These are phyloP conservation scores for Auriscalpium vulgare DNA, from an alignment of 768 basidiomycete species.

Conservation along the genomic window DNA sequence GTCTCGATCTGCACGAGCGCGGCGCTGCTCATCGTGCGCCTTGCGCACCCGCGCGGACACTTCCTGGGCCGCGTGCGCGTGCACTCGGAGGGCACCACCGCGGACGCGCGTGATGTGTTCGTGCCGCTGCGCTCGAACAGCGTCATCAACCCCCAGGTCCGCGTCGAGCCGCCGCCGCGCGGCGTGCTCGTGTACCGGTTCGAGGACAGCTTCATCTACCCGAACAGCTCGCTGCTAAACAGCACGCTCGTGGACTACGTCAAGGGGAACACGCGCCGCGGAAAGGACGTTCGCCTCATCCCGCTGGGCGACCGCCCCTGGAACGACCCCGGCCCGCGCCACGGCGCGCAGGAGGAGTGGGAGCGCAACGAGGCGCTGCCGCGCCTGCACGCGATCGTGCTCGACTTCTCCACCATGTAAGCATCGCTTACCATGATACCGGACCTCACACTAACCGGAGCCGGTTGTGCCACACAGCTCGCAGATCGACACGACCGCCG, in stretches of 20 bases:
- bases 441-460: neutral
- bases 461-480: constrained; percentile 35
- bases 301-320: constrained; percentile 73
- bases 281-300: constrained; percentile 61
- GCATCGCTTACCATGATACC: constrained; percentile 16
- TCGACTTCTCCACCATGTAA: constrained; percentile 84
- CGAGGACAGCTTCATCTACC: constrained; percentile 85
- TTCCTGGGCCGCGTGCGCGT: constrained; percentile 86
- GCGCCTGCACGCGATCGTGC: constrained; percentile 72
- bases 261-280: constrained; percentile 67
- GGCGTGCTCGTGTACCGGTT: constrained; percentile 89
- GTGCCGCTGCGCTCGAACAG: constrained; percentile 58
- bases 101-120: constrained; percentile 65
- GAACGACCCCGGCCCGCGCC: constrained; percentile 83
- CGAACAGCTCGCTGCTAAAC: constrained; percentile 66
- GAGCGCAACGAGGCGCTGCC: constrained; percentile 53
- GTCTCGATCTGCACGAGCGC: constrained; percentile 75
- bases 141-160: constrained; percentile 60
- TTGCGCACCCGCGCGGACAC: constrained; percentile 81
- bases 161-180: constrained; percentile 70
- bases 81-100: constrained; percentile 25
- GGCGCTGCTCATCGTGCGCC: constrained; percentile 72
- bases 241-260: constrained; percentile 74
- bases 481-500: constrained; percentile 86
- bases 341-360: constrained; percentile 38